Evolutionary conservation across 1,139 yeast species (phyloP), one percentile per base, ranked within the genome.

Genomic region (Pichia sp.): DNA sequence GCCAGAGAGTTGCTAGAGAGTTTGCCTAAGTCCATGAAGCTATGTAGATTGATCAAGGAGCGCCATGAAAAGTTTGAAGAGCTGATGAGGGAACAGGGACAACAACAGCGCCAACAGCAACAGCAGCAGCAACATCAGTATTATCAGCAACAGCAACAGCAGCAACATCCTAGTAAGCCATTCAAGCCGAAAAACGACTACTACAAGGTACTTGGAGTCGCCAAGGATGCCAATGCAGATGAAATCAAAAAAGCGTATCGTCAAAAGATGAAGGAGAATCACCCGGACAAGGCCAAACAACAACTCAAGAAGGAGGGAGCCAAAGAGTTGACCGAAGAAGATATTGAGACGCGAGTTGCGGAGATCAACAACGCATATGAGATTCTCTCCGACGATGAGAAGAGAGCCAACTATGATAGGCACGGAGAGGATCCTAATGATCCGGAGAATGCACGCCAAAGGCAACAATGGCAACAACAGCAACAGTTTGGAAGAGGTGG

Each of bases 281-380:
- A 93, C 64, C 99, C 99, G 0, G 99, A 93, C 68, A 91, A 93
- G 68, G 81, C 85, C 63, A 83, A 82, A 64, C 61, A 59, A 23
- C 48, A 45, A 22, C 5, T 22, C 21, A 44, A 44, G 23, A 42
- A 41, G 19, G 46, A 34, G 3, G 46, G 41, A 10, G 34, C 28
- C 8, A 28, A 34, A 30, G 89, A 83, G 40, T 64, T 86, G 58
- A 70, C 80, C 2, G 76, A 81, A n/a, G 90, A 85, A 26, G 79
- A 86, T 56, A 85, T 86, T 41, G 95, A 89, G 67, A 73, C 74
- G 44, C 88, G 87, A 62, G 93, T 93, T 95, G 90, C 95, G 53
- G 91, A 85, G 49, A 87, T 93, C 58, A 93, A 93, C 68, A 89
- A 86, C 65, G 99, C 99, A 0, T 91, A 93, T 66, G 98, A 91